Base-by-base conservation (phyloP, 345 rosid genomes). In the Psidium friedrichsthalianum region DNA sequence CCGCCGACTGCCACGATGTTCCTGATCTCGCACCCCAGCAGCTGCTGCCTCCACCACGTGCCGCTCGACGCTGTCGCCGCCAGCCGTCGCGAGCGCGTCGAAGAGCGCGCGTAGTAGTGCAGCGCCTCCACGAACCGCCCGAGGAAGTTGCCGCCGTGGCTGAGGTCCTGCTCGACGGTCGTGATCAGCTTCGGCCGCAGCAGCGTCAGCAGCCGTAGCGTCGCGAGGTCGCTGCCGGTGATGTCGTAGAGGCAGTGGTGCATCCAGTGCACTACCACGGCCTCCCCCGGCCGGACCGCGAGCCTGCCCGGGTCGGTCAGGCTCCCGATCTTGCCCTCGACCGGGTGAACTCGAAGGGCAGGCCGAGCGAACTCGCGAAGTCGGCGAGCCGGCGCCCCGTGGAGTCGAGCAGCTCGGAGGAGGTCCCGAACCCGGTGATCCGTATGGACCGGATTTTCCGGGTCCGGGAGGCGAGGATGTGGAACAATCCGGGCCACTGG, bases 401-500 rank as follows among this genome's bases (percentile, higher is more conserved):
- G 8, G 95, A 93, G 57, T 93, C 96, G 11, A 96, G 97, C n/a
- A 96, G 82, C 87, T 93, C 95, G 57, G 93, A 87, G 27, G 96
- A 96, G 14, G 95, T 90, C 1, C 99, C 99, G 85, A 96, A 96
- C 55, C 99, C 98, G 86, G 98, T 96, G 52, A 96, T 90, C 55
- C 97, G 90, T 86, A 96, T 81, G 11, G 99, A 95, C 12, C 94
- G 95, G 86, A 93, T 90, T 89, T 95, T 96, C 52, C 90, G 91
- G 14, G 97, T 86, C 86, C 99, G 90, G 13, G 98, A 94, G 22
- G 98, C 97, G 84, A 97, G 97, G 87, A 97, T 97, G 94, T 97
- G 97, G 91, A 97, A 97, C 86, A 97, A 84, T 24, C 97, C 99
- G 8, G 99, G 99, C 99, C 99, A 97, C 88, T 97, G 99, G 85